Base-by-base conservation (phyloP, 768 basidiomycete species). In the Lanmaoa pseudosensibilis region DNA sequence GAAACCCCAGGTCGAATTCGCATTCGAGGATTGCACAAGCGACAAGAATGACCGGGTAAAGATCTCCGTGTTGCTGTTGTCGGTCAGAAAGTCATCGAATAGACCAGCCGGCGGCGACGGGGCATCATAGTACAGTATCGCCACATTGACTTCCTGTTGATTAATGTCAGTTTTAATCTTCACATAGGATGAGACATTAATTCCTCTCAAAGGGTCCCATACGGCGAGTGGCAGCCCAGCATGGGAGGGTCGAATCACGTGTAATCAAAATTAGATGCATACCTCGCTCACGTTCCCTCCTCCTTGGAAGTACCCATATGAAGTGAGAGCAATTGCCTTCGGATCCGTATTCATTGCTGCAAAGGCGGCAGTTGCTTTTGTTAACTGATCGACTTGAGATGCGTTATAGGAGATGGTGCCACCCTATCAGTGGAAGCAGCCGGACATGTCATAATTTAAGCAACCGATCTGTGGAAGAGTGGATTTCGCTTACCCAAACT, bases 111-210 rank as follows among this genome's bases (percentile, higher is more conserved):
- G 70, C 23, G 63, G 62, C 16, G 56, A 51, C 39, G 70, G 84
- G 1, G 60, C 80, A 61, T 87, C 81, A 60, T 88, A 87, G 68
- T 87, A 88, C 23, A 87, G 50, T 4, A 82, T 51, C 9, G 71
- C 67, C 54, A 67, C 64, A 47, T 57, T 55, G 33, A 62, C 36
- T 40, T n/a, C 41, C 56, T 63, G 36, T 50, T 19, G 39, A 48
- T 45, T 21, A 40, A 44, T 44, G 45, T 67, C 43, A 58, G 45
- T 45, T 36, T 41, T 47, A 10, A 15, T 25, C 23, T 54, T 58
- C 55, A 43, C 34, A 50, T 44, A 46, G 32, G 27, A 51, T 25
- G 34, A 23, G 46, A 41, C 25, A 54, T 44, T 49, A 44, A 49
- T 39, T 36, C 44, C 21, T 23, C 27, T 50, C 45, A 27, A 46